Evolutionary conservation across 495 filamentous ascomycete species (phyloP).

Genomic region (Lasiosphaeriaceae sp.): DNA sequence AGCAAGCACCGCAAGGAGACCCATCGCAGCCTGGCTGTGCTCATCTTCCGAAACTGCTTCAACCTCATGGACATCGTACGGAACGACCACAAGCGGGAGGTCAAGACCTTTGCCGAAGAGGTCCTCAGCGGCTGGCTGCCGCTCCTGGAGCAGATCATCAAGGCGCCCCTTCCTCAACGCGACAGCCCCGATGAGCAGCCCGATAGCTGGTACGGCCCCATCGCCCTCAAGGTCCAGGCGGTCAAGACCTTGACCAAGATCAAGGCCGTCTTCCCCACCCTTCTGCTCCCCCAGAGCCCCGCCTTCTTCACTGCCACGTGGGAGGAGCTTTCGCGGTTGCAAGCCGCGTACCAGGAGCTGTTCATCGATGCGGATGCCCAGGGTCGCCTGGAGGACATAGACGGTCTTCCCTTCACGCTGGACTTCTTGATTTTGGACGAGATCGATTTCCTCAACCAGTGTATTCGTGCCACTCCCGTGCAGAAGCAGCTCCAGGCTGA

Average conservation of each 20-base stretch:
- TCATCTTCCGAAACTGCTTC: conserved; percentile 85
- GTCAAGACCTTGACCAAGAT: conserved; percentile 93
- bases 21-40: conserved; percentile 76
- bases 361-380: conserved; percentile 84
- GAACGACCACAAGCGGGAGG: conserved; percentile 78
- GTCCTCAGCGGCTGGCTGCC: conserved; percentile 78
- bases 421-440: conserved; percentile 92
- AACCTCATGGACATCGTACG: conserved; percentile 94
- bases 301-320: conserved; percentile 79
- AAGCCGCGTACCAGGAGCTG: conserved; percentile 67
- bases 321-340: conserved; percentile 73
- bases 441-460: conserved; percentile 85
- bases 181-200: conserved; percentile 35
- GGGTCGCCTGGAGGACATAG: conserved; percentile 81
- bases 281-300: conserved; percentile 75
- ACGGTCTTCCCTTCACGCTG: conserved; percentile 90
- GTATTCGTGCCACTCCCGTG: conserved; percentile 77
- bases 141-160: conserved; percentile 73
- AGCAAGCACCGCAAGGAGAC: conserved; percentile 68
- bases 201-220: conserved; percentile 65
- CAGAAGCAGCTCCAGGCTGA: conserved; percentile 78
- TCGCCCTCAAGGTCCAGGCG: conserved; percentile 83
- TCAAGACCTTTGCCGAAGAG: conserved; percentile 85
- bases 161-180: conserved; percentile 60
- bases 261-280: conserved; percentile 71